Evolutionary conservation across 129 eudicot species (phyloP).

Genomic region (Artemisia tridentata): DNA sequence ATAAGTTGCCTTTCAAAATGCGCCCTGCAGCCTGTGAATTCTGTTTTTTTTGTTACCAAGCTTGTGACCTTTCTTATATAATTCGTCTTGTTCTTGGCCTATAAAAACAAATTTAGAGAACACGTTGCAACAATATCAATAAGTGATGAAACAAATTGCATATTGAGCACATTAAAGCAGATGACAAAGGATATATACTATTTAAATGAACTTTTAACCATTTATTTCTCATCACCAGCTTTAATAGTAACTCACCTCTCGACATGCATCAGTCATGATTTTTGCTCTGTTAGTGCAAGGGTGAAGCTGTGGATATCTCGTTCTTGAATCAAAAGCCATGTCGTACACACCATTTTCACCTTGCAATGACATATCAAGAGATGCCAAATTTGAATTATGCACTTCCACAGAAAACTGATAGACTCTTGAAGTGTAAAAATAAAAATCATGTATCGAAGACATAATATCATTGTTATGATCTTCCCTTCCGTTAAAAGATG

Average conservation of each 20-base stretch:
- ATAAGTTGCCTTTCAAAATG: no score
- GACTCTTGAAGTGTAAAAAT: constrained; percentile 31
- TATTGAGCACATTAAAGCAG: no score
- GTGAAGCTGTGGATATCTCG: constrained; percentile 46
- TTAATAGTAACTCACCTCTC: constrained; percentile 59
- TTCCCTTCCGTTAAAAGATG: no score
- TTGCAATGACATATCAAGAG: constrained; percentile 23
- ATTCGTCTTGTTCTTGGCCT: no score
- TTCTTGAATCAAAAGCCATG: constrained; percentile 31
- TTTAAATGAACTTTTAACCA: no score
- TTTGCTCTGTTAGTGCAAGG: constrained; percentile 57
- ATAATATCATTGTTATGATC: constrained; percentile 32
- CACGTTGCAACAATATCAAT: no score
- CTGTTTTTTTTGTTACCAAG: no score
- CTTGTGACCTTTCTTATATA: no score
- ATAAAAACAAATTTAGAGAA: no score
- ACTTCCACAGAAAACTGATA: constrained; percentile 36
- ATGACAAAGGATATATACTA: no score
- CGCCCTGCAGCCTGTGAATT: no score
- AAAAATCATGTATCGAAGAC: constrained; percentile 22
- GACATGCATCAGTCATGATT: constrained; percentile 39
- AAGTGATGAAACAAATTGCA: no score
- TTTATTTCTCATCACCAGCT: not conserved
- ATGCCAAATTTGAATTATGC: constrained; percentile 28
- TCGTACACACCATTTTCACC: constrained; percentile 23